Percentiles rank a stretch among this genome's conserved stretches.
Conservation (phyloP, 78 protist species). For the Polysphondylium violaceum region DNA sequence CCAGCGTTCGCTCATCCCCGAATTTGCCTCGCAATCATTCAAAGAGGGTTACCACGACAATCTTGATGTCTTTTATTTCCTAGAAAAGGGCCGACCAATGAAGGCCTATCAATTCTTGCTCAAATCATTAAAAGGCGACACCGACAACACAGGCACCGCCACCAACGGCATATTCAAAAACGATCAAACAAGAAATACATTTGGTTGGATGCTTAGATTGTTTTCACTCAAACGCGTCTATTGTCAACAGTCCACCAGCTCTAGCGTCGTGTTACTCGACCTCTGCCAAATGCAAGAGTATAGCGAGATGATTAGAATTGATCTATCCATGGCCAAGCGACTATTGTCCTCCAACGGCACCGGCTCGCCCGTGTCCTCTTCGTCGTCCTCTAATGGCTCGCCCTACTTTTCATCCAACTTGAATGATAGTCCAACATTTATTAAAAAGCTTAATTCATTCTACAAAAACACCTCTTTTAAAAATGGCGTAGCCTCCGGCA, state of each 20-base stretch:
- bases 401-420: too few relatives aligned
- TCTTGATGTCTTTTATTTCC: constrained; percentile 51
- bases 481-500: not conserved
- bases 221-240: not conserved
- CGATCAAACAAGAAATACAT: constrained; percentile 13
- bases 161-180: constrained; percentile 3
- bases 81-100: constrained; percentile 67
- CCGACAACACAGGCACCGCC: not conserved
- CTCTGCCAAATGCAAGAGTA: constrained; percentile 11
- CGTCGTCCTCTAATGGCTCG: not conserved
- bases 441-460: too few relatives aligned
- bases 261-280: constrained; percentile 31
- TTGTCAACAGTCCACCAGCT: not conserved
- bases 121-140: not conserved
- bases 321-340: constrained; percentile 14
- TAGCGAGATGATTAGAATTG: constrained; percentile 26
- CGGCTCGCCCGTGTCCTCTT: not conserved
- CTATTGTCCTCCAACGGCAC: not conserved
- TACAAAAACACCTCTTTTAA: too few relatives aligned
- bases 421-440: too few relatives aligned
- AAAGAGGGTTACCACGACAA: constrained; percentile 62
- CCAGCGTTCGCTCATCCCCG: constrained; percentile 9
- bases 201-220: constrained; percentile 66
- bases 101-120: constrained; percentile 10
- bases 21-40: constrained; percentile 32